Base-by-base conservation (phyloP, 2,329 filamentous ascomycete species). In the Calonectria henricotiae region DNA sequence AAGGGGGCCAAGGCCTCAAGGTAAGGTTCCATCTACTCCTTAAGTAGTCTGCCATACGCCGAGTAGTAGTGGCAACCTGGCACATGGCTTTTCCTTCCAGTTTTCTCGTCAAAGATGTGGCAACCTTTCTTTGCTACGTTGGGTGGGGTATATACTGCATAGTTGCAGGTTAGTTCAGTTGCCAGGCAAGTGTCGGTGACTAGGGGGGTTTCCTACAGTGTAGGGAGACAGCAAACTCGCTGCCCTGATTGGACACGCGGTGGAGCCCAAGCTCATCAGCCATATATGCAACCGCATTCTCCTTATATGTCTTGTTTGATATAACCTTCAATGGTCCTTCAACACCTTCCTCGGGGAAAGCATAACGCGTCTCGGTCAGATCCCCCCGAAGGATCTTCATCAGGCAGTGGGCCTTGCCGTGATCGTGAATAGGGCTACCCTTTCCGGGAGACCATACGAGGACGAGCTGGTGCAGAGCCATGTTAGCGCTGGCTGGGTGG, bases 381-480 rank as follows among this genome's bases (percentile, higher is more conserved):
- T 86, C 88, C 54, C 95, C 95, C 75, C 90, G 91, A 72, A 98
- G 88, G 74, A 96, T 91, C 86, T 92, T 97, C 94, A 98, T 98
- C 76, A 98, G 86, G 83, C 95, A 98, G 81, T 98, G 95, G 44
- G 95, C 94, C 71, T 96, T 94, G 79, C 92, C 92, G 82, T 94
- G 93, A 81, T 98, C 95, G 80, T 98, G 95, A 79, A 98, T 94
- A 12, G 93, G 92, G 77, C 93, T 96, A 43, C 89, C 89, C 83
- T 94, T 94, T 62, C 93, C 93, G 0, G 95, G 95, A 17, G 91
- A 92, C 95, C 95, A 98, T 44, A 97, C 95, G 46, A 98, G 89
- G 58, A 98, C 90, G 72, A 97, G 89, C 93, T 96, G 80, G 66
- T 65, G 51, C 51, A 49, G 43, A 66, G 65, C 63, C 60, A 43